phyloP scores from a whole-genome alignment of 1,284 basidiomycete species.

The Schizophyllum commune region DNA sequence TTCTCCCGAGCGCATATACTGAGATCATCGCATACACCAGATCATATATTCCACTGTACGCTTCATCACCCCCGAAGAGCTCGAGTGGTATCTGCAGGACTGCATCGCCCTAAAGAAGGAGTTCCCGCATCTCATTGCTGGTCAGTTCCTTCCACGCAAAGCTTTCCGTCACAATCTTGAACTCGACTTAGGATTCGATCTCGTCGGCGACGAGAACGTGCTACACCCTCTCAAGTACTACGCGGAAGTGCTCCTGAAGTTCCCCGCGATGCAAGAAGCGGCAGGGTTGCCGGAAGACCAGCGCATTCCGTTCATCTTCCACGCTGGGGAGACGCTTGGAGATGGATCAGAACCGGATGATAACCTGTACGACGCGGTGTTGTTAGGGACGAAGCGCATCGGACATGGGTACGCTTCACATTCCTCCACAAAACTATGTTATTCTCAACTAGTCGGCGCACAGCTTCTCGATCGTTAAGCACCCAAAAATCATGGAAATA shows the following conservation, averaged over 20 bases:
- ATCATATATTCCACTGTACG: slow-evolving; percentile 69
- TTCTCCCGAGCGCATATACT: neutral
- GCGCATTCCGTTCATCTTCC: slow-evolving; percentile 68
- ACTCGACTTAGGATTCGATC: slow-evolving; percentile 55
- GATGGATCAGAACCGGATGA: slow-evolving; percentile 64
- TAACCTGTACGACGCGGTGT: slow-evolving; percentile 74
- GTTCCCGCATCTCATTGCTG: slow-evolving; percentile 68
- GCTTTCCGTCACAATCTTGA: neutral
- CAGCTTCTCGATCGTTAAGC: slow-evolving; percentile 67
- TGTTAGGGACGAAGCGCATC: slow-evolving; percentile 71
- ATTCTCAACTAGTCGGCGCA: neutral
- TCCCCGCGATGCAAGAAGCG: slow-evolving; percentile 49
- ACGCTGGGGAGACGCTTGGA: slow-evolving; percentile 72
- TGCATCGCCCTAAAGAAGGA: slow-evolving; percentile 66
- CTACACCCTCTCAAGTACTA: slow-evolving; percentile 59
- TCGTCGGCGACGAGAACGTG: slow-evolving; percentile 71
- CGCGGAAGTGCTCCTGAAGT: slow-evolving; percentile 51
- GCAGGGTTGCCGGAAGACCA: slow-evolving; percentile 36
- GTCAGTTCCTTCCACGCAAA: slow-evolving; percentile 22
- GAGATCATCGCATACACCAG: slow-evolving; percentile 21
- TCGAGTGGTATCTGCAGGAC: slow-evolving; percentile 65
- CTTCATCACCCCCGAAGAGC: slow-evolving; percentile 44
- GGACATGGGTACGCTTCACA: slow-evolving; percentile 56
- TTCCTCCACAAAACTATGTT: neutral
- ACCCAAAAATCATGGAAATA: slow-evolving; percentile 60